Conservation (phyloP, 208 protist species). For the Strigomonas culicis region DNA sequence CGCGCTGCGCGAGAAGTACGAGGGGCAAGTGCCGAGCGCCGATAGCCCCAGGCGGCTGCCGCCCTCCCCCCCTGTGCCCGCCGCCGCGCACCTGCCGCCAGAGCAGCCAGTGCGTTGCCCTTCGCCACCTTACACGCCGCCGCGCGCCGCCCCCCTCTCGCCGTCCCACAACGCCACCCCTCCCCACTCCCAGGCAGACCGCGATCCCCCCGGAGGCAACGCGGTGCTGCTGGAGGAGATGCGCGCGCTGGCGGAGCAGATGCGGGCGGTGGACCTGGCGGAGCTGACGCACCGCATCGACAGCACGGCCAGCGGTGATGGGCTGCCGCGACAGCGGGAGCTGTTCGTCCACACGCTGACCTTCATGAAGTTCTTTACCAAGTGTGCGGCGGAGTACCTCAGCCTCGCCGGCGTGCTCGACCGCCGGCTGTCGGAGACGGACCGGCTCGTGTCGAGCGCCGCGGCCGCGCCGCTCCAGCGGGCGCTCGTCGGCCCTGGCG, state of each 20-base stretch:
- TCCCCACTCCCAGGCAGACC: not conserved
- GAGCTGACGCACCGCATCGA: slow-evolving; percentile 17
- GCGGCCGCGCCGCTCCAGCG: not conserved
- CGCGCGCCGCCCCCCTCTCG: not conserved
- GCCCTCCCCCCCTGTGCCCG: not conserved
- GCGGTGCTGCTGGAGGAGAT: slow-evolving; percentile 22
- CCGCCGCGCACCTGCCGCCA: not conserved
- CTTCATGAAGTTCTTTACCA: slow-evolving; percentile 38
- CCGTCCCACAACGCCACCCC: not conserved
- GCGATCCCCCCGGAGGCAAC: not conserved
- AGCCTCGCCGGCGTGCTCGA: slow-evolving; percentile 8
- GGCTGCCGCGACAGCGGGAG: not conserved
- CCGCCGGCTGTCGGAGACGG: too few species aligned
- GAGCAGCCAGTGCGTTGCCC: not conserved
- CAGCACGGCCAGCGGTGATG: not conserved
- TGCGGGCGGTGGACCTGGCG: slow-evolving; percentile 27
- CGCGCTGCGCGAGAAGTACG: slow-evolving; percentile 39
- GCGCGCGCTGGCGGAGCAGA: slow-evolving; percentile 25
- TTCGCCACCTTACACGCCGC: not conserved
- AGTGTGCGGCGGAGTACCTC: slow-evolving; percentile 18
- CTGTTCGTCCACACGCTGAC: slow-evolving; percentile 31
- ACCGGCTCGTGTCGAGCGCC: too few species aligned
- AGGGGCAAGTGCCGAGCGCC: not conserved
- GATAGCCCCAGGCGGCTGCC: not conserved
- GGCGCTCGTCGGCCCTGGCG: too few species aligned